Conservation (phyloP, 192 early-diverging fungal species). For the Glomus cerebriforme region DNA sequence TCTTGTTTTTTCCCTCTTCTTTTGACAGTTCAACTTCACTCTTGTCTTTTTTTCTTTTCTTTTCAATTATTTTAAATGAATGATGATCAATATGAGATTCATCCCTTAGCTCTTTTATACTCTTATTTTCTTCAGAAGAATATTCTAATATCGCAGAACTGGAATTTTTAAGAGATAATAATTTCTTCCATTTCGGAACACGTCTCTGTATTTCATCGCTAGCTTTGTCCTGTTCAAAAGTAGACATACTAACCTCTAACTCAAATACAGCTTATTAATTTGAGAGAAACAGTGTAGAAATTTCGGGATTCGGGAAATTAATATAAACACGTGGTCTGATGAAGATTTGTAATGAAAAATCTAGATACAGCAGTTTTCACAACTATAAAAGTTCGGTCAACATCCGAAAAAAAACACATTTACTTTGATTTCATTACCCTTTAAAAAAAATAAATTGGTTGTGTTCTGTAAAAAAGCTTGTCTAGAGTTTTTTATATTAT, state of each 20-base stretch:
- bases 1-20: too few species aligned
- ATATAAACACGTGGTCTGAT: neutral
- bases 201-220: neutral
- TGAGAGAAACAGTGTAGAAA: neutral
- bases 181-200: slow-evolving; percentile 6
- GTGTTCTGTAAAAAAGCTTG: neutral
- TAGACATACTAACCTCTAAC: too few species aligned
- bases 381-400: neutral
- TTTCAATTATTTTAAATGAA: too few species aligned
- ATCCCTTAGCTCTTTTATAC: neutral
- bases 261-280: too few species aligned
- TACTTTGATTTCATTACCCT: neutral
- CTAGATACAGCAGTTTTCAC: neutral
- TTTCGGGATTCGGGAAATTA: neutral
- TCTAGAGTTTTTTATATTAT: neutral
- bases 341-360: too few species aligned
- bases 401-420: too few species aligned
- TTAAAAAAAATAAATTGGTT: neutral
- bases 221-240: neutral
- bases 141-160: neutral
- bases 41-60: too few species aligned
- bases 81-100: too few species aligned
- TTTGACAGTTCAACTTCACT: too few species aligned
- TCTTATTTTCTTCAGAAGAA: neutral
- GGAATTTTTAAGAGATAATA: neutral